Percentiles rank a stretch among this genome's conserved stretches.
These are phyloP conservation scores for Cerrena zonata DNA, from an alignment of 1,284 basidiomycete genomes.

Conservation along the genomic window DNA sequence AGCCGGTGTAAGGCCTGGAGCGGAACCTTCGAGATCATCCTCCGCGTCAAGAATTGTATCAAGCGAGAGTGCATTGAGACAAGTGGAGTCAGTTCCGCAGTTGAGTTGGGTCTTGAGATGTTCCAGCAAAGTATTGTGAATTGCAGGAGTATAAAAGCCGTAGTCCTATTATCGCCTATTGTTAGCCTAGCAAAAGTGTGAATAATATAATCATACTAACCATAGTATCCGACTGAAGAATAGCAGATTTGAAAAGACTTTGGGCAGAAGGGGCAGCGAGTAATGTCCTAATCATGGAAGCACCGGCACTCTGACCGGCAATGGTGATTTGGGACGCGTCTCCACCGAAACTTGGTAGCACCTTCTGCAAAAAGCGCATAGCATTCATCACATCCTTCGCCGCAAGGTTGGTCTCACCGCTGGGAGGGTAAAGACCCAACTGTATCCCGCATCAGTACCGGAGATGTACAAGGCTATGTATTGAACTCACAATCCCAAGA, in stretches of 20 bases:
- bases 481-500: constrained; percentile 61
- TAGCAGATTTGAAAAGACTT: constrained; percentile 65
- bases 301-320: constrained; percentile 85
- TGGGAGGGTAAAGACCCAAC: constrained; percentile 73
- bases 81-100: constrained; percentile 46
- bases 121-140: constrained; percentile 50
- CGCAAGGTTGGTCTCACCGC: constrained; percentile 63
- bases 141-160: constrained; percentile 55
- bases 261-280: constrained; percentile 62
- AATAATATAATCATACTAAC: constrained; percentile 37
- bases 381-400: constrained; percentile 67
- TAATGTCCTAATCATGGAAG: constrained; percentile 71
- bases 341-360: constrained; percentile 70
- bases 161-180: constrained; percentile 46
- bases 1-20: constrained; percentile 37
- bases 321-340: constrained; percentile 62
- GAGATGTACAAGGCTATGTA: neutral
- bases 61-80: constrained; percentile 47
- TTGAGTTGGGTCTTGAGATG: constrained; percentile 46
- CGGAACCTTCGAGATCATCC: constrained; percentile 36
- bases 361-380: constrained; percentile 57
- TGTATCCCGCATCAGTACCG: constrained; percentile 22
- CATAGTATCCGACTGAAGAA: constrained; percentile 83
- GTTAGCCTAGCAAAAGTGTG: neutral
- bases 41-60: constrained; percentile 48